Evolutionary conservation across 768 basidiomycete genomes (phyloP), one percentile per base, ranked within the genome.

Genomic region (Ramaria rubella): DNA sequence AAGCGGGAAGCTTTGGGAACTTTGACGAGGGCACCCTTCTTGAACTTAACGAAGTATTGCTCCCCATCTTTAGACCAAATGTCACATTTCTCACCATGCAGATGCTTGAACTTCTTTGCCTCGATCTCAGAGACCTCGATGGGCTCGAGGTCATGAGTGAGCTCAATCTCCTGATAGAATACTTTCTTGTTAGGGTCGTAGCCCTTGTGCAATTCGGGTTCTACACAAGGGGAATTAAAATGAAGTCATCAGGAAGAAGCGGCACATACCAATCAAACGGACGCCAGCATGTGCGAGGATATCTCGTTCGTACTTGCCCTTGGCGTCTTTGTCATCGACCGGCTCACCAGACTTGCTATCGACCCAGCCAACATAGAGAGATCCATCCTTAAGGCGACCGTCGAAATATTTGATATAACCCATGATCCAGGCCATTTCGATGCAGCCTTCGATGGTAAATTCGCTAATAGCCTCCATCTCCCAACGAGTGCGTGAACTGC

Each of bases 361-460:
- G 49, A 97, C 94, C 96, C 96, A 99, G 31, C 96, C 96, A 63
- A 99, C 95, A 66, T 97, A 88, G 30, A 95, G 78, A 30, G 89
- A 82, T 43, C 92, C 93, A 63, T 89, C 83, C 74, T 95, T 94
- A 63, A 98, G 80, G 57, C 93, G 93, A 17, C 96, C 96, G 62
- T 99, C 91, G 71, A 97, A 95, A 76, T 99, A 94, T 71, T 94
- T 96, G 81, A 98, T 96, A 73, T 82, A 83, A 40, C 96, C 95
- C 91, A 94, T 98, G 72, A 98, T 86, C 94, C 95, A 99, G 2
- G 95, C 94, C 90, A 99, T 95, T 75, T 99, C 96, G 65, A 99
- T 96, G 66, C 91, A 92, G 19, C 96, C 96, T 70, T 96, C 88
- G 63, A 98, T 94, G 1, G 94, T 94, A 71, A 98, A 87, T 66